A percentile compares a stretch with the other conserved stretches of the same genome.
Evolutionary conservation across 1,139 yeast species (phyloP).

Genomic region (Barnettozyma hawaiiensis): DNA sequence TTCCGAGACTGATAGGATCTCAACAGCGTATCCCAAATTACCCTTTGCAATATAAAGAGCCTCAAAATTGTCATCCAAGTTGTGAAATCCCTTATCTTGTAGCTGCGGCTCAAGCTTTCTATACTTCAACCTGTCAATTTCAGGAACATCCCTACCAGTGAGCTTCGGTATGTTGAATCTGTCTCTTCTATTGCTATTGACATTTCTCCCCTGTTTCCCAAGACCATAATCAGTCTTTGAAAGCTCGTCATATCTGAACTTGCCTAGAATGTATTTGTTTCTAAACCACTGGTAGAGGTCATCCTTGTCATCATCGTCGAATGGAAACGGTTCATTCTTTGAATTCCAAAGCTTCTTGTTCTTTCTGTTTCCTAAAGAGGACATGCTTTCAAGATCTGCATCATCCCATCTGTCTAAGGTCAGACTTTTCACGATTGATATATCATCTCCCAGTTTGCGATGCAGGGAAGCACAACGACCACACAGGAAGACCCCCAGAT

Average conservation of each 20-base stretch:
- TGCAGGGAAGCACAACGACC: constrained; percentile 78
- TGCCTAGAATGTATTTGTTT: constrained; percentile 47
- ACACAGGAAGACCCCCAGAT: constrained; percentile 61
- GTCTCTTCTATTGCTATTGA: constrained; percentile 8
- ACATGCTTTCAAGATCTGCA: constrained; percentile 42
- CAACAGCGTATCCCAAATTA: constrained; percentile 27
- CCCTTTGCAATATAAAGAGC: constrained; percentile 30
- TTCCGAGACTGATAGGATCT: constrained; percentile 18
- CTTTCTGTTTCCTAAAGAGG: constrained; percentile 53
- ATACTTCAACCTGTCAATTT: constrained; percentile 26
- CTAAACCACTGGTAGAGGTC: constrained; percentile 44
- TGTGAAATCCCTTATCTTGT: constrained; percentile 25
- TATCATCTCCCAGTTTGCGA: constrained; percentile 60
- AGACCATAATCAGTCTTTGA: constrained; percentile 19
- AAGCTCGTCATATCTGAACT: constrained; percentile 36
- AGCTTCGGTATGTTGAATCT: constrained; percentile 21
- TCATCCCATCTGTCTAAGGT: constrained; percentile 75
- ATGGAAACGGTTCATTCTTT: constrained; percentile 60
- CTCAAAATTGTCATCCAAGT: constrained; percentile 29
- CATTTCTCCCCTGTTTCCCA: constrained; percentile 2
- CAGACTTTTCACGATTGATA: constrained; percentile 69
- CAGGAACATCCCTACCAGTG: constrained; percentile 27
- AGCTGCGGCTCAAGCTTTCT: constrained; percentile 26
- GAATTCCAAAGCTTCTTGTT: constrained; percentile 61
- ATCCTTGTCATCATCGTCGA: constrained; percentile 55